Base-by-base conservation (phyloP, 768 basidiomycete species). In the Tubosaeta sp. region DNA sequence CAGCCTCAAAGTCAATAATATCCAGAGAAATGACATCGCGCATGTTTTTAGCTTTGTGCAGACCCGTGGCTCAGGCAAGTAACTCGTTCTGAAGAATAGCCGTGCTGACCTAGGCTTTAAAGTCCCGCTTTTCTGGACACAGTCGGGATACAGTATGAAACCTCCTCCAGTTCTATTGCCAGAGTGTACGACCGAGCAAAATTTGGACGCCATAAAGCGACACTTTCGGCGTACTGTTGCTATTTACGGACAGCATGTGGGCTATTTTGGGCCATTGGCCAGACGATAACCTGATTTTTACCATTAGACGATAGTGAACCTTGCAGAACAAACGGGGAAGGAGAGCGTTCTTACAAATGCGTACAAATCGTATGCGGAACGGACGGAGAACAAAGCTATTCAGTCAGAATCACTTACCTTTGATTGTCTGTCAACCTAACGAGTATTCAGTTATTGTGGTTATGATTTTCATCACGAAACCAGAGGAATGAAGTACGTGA, bases 381-480 rank as follows among this genome's bases (percentile, higher is more conserved):
- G 82, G 62, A 65, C 85, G 43, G 71, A 72, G 44, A 70, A 70
- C 53, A 76, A 80, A 41, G 80, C 86, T 59, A 76, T 80, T 17
- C 73, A 72, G 87, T 88, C 62, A 41, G 82, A 66, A 35, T 6
- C 32, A 39, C 33, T 19, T n/a, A 31, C 22, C 22, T 22, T 17
- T 9, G 19, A 32, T 32, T 25, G 22, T 32, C 35, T 39, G 34
- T 47, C 39, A 31, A 51, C 29, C 52, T 55, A 41, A 54, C 19
- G 5, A 22, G 19, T 29, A 12, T 43, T 32, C 16, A 91, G 88
- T 56, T 92, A 91, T 60, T 72, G 74, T 55, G 86, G 84, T 63
- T 97, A 94, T 63, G 95, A 97, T 67, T 98, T 97, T 67, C 95
- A 97, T 69, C 79, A 74, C 4, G 92, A 97, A 68, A 95, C 93